Conservation (phyloP, 768 basidiomycete species). For the Suillus ampliporus region DNA sequence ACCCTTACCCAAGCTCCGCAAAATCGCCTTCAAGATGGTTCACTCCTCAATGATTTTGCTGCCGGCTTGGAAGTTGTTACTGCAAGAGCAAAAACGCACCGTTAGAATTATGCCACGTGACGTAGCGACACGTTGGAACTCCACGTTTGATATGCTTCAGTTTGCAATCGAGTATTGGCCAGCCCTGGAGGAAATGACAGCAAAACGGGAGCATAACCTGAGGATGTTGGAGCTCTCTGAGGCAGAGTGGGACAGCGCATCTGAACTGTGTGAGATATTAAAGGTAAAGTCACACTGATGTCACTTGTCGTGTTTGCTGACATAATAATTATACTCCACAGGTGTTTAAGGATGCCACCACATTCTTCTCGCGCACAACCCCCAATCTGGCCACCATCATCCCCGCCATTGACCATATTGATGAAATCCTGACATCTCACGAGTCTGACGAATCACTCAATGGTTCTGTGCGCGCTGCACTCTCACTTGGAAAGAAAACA, state of each 20-base stretch:
- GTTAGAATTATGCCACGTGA: constrained; percentile 41
- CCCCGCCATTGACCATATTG: constrained; percentile 39
- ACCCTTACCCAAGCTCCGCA: not conserved
- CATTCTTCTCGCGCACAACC: constrained; percentile 28
- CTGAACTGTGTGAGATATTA: constrained; percentile 30
- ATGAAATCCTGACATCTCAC: constrained; percentile 14
- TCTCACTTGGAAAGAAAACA: constrained; percentile 29
- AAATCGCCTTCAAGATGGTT: constrained; percentile 20
- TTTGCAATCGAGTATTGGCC: constrained; percentile 34
- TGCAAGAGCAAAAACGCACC: constrained; percentile 19
- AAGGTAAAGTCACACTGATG: constrained; percentile 23
- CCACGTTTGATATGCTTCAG: constrained; percentile 42
- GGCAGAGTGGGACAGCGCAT: constrained; percentile 33
- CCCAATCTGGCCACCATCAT: constrained; percentile 35
- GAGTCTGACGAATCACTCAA: constrained; percentile 9
- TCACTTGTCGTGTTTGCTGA: not conserved
- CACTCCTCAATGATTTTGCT: constrained; percentile 27
- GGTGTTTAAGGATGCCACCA: constrained; percentile 7
- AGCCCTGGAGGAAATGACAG: constrained; percentile 34
- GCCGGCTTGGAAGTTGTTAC: constrained; percentile 20
- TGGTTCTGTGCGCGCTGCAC: constrained; percentile 26
- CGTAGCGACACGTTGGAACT: constrained; percentile 45
- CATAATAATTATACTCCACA: not conserved
- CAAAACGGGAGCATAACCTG: constrained; percentile 12
- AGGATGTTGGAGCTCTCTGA: constrained; percentile 22